These are phyloP conservation scores for Calonectria pseudoturangicola DNA, from an alignment of 2,329 filamentous ascomycete species.

Conservation along the genomic window DNA sequence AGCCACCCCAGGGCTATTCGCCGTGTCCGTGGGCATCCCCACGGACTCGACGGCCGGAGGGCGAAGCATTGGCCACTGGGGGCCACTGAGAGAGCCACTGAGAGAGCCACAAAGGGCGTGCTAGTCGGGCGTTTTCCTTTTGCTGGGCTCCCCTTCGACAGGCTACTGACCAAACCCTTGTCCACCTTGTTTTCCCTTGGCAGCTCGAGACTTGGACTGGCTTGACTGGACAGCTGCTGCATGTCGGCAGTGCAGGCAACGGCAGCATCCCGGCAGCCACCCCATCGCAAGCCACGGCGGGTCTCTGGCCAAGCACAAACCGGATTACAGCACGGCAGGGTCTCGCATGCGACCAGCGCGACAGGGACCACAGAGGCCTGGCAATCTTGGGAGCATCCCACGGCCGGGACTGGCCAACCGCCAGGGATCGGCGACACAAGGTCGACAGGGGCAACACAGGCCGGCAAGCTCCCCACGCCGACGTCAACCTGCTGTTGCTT, in stretches of 20 bases:
- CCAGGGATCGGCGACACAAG: conserved; percentile 43
- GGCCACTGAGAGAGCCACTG: no score
- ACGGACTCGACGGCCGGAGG: conserved; percentile 37
- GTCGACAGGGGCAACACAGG: conserved; percentile 37
- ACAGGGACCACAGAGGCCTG: conserved; percentile 17
- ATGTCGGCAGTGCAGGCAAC: conserved; percentile 32
- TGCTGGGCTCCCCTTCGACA: conserved; percentile 27
- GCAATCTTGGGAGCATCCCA: conserved; percentile 36
- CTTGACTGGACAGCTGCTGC: conserved; percentile 28
- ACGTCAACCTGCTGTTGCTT: conserved; percentile 28
- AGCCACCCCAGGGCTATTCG: conserved; percentile 47
- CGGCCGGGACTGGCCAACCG: conserved; percentile 42
- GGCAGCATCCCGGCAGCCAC: conserved; percentile 30
- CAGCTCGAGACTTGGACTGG: conserved; percentile 15
- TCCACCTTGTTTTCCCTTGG: conserved; percentile 29
- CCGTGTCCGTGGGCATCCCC: conserved; percentile 45
- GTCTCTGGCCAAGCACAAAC: conserved; percentile 41
- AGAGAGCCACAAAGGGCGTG: conserved; percentile 15
- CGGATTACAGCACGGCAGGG: conserved; percentile 41
- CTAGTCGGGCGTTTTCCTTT: conserved; percentile 45
- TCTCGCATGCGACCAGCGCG: conserved; percentile 36
- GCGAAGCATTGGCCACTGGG: conserved; percentile 34
- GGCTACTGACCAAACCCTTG: conserved; percentile 21
- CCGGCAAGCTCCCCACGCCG: conserved; percentile 33
- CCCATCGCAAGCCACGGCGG: conserved; percentile 28